Evolutionary conservation across 2,329 filamentous ascomycete species (phyloP).

Genomic region (Geosmithia morbida): DNA sequence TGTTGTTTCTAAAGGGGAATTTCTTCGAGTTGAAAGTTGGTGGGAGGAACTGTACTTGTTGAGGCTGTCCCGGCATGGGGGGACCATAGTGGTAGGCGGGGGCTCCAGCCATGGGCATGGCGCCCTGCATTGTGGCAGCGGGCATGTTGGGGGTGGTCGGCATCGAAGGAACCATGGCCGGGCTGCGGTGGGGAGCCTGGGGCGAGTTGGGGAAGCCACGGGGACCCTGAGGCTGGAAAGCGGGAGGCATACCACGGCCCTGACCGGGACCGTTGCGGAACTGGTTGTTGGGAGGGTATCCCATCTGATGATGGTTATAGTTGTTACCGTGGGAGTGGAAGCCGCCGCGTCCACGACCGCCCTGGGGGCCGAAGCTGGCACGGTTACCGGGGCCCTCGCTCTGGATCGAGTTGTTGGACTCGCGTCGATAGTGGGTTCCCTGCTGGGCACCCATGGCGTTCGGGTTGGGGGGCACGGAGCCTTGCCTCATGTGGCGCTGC

Average conservation of each 20-base stretch:
- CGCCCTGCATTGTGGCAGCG: constrained; percentile 34
- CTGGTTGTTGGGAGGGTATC: constrained; percentile 27
- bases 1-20: constrained; percentile 10
- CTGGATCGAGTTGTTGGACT: constrained; percentile 73
- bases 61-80: constrained; percentile 42
- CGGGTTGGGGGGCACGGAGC: constrained; percentile 46
- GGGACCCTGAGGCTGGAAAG: constrained; percentile 26
- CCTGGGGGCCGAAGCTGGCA: constrained; percentile 34
- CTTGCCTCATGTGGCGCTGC: constrained; percentile 55
- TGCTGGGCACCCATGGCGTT: constrained; percentile 43
- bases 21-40: constrained; percentile 11
- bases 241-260: constrained; percentile 35
- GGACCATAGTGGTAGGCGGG: constrained; percentile 47
- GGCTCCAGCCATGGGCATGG: constrained; percentile 49
- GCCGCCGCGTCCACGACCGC: constrained; percentile 31
- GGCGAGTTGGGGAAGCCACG: constrained; percentile 43
- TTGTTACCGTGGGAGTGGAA: constrained; percentile 28
- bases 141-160: constrained; percentile 58
- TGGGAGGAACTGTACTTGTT: constrained; percentile 41
- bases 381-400: constrained; percentile 27
- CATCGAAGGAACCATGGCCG: constrained; percentile 49
- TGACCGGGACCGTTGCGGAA: constrained; percentile 23
- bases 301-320: constrained; percentile 30
- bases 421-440: constrained; percentile 62
- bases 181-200: constrained; percentile 45